Base-by-base conservation (phyloP, 768 basidiomycete genomes). In the Xerocomellus dryophilus region DNA sequence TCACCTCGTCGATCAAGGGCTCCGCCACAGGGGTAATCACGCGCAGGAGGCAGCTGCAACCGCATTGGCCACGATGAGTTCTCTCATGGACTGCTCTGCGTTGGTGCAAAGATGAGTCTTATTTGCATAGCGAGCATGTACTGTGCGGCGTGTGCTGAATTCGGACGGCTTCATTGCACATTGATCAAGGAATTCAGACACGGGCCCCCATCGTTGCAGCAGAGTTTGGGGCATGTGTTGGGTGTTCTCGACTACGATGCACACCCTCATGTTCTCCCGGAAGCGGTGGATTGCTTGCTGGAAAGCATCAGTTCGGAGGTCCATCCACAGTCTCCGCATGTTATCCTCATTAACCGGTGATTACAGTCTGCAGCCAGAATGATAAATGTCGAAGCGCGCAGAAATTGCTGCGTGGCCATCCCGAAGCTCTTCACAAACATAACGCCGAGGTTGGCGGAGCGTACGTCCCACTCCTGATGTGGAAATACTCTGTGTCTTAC, bases 41-140 rank as follows among this genome's bases (percentile, higher is more conserved):
- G 89, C 89, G 4, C 95, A 95, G 70, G 84, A 89, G 60, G 83
- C 86, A 8, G 90, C 87, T 32, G 87, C 92, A 12, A 69, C 66
- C 23, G 86, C 89, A 7, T 79, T 92, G 74, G 78, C 80, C 4
- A 69, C 78, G n/a, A 71, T 90, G 53, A 94, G 91, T 67, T 74
- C 74, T 51, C 76, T 91, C 2, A 74, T 78, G 29, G 85, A 93
- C 61, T 88, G 84, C 61, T 80, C 83, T 3, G 61, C 64, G 20
- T 76, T 83, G 53, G 76, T 94, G 38, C 69, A 77, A 62, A 93
- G 87, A 93, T 96, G 71, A 79, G 93, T 84, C 43, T 34, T 57
- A 50, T 34, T 61, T 53, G 45, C 21, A 34, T 50, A 39, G 40
- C 43, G 40, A 39, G 31, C 56, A 47, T 62, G 59, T 50, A 35